Conservation (phyloP, 2,329 filamentous ascomycete genomes). For the Phialophora expanda region DNA sequence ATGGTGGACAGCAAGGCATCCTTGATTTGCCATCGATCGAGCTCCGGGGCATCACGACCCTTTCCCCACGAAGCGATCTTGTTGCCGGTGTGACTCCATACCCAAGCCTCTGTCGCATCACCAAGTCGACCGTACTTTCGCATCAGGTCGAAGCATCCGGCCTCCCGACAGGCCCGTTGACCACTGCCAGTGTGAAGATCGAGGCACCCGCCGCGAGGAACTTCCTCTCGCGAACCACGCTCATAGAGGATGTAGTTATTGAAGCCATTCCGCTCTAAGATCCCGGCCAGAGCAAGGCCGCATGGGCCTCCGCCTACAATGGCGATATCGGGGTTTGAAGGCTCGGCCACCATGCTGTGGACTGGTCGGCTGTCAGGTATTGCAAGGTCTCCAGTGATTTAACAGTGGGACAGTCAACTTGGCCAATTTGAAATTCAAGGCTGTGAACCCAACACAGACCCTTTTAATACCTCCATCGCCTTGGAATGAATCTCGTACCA, state of each 20-base stretch:
- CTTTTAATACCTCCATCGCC: too few species aligned
- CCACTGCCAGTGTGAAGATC: slow-evolving; percentile 38
- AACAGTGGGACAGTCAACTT: too few species aligned
- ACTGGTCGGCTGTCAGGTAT: too few species aligned
- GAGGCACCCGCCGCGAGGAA: slow-evolving; percentile 35
- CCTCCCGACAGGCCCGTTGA: slow-evolving; percentile 38
- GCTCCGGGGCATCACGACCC: slow-evolving; percentile 45
- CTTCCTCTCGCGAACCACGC: slow-evolving; percentile 37
- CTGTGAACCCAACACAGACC: too few species aligned
- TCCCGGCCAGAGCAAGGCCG: slow-evolving; percentile 45
- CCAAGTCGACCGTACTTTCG: slow-evolving; percentile 28
- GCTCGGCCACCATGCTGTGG: background rate
- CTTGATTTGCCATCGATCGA: slow-evolving; percentile 48
- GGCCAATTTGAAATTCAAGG: too few species aligned
- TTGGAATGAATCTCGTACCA: too few species aligned
- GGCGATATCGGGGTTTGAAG: slow-evolving; percentile 39
- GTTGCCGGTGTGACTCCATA: slow-evolving; percentile 10
- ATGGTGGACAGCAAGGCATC: slow-evolving; percentile 47
- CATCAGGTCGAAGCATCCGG: slow-evolving; percentile 36
- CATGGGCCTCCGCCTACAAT: slow-evolving; percentile 45
- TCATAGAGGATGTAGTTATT: slow-evolving; percentile 42
- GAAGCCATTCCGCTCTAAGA: slow-evolving; percentile 40
- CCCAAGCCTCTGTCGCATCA: slow-evolving; percentile 13
- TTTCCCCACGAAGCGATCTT: slow-evolving; percentile 30
- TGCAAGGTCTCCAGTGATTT: too few species aligned